Evolutionary conservation across 177 flowering plant genomes (phyloP).

Genomic region (Telopea speciosissima): DNA sequence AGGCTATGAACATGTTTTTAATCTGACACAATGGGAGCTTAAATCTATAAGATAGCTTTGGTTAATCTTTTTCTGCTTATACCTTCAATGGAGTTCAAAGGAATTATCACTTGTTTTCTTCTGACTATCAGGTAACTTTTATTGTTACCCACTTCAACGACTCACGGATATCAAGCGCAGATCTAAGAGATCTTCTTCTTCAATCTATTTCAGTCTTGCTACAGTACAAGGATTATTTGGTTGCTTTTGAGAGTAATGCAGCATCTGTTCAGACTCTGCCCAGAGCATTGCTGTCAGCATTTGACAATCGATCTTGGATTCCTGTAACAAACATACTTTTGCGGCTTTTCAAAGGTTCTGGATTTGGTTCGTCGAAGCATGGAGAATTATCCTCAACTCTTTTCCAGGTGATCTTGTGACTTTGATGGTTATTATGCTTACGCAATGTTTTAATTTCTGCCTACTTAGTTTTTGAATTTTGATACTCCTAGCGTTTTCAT

Average conservation of each 20-base stretch:
- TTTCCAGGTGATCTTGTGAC: constrained; percentile 57
- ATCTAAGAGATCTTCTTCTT: constrained; percentile 85
- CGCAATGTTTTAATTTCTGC: not conserved
- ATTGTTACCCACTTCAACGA: constrained; percentile 91
- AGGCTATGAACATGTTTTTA: not conserved
- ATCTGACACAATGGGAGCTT: not conserved
- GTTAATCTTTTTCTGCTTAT: not conserved
- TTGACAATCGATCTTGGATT: constrained; percentile 90
- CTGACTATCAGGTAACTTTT: constrained; percentile 60
- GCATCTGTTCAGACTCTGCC: constrained; percentile 69
- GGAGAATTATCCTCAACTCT: constrained; percentile 70
- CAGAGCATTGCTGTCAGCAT: constrained; percentile 70
- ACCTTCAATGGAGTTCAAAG: not conserved
- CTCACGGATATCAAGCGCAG: constrained; percentile 81
- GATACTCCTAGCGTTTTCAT: too few species aligned
- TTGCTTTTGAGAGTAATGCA: constrained; percentile 72
- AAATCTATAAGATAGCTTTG: too few species aligned
- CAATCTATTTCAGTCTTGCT: constrained; percentile 87
- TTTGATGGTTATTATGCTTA: not conserved
- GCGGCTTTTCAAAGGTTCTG: constrained; percentile 73
- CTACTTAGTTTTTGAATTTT: not conserved
- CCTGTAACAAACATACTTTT: constrained; percentile 82
- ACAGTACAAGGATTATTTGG: constrained; percentile 73
- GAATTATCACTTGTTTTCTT: constrained; percentile 7
- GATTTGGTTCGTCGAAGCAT: constrained; percentile 73